Conservation (phyloP, 2,329 filamentous ascomycete genomes). For the Exophiala dermatitidis region DNA sequence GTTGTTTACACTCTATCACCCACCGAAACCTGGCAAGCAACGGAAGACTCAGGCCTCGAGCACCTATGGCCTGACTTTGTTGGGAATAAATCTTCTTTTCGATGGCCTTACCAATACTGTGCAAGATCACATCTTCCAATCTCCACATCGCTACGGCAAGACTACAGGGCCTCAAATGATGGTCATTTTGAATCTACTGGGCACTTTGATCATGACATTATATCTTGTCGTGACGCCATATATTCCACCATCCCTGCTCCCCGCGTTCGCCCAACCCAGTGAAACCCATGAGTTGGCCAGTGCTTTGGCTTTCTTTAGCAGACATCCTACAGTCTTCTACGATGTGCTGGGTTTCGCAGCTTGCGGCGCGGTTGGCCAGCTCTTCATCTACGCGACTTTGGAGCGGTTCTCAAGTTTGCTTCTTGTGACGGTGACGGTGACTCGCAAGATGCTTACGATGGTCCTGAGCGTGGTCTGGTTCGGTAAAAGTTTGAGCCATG, state of each 20-base stretch:
- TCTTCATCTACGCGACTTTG: slow-evolving; percentile 96
- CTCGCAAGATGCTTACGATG: slow-evolving; percentile 99
- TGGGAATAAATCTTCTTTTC: slow-evolving; percentile 85
- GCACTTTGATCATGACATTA: slow-evolving; percentile 63
- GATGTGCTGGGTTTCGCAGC: slow-evolving; percentile 85
- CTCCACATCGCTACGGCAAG: slow-evolving; percentile 56
- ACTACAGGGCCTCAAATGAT: slow-evolving; percentile 98
- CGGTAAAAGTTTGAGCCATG: slow-evolving; percentile 74
- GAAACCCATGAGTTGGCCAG: slow-evolving; percentile 67
- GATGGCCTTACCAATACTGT: slow-evolving; percentile 95
- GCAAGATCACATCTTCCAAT: slow-evolving; percentile 85
- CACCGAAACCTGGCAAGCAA: slow-evolving; percentile 51
- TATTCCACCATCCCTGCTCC: slow-evolving; percentile 63
- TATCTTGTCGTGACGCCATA: slow-evolving; percentile 77
- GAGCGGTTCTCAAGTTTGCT: slow-evolving; percentile 86
- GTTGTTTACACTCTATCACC: slow-evolving; percentile 83
- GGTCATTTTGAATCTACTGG: slow-evolving; percentile 92
- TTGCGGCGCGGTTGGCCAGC: slow-evolving; percentile 86
- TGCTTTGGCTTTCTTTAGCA: slow-evolving; percentile 72
- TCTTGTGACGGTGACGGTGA: slow-evolving; percentile 93
- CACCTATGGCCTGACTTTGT: slow-evolving; percentile 63
- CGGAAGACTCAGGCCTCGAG: slow-evolving; percentile 49
- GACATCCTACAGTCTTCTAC: slow-evolving; percentile 73
- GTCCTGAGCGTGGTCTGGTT: slow-evolving; percentile 92
- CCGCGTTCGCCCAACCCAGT: slow-evolving; percentile 50